Evolutionary conservation across 345 rosid genomes (phyloP).

Genomic region (Citrus mangshanensis): DNA sequence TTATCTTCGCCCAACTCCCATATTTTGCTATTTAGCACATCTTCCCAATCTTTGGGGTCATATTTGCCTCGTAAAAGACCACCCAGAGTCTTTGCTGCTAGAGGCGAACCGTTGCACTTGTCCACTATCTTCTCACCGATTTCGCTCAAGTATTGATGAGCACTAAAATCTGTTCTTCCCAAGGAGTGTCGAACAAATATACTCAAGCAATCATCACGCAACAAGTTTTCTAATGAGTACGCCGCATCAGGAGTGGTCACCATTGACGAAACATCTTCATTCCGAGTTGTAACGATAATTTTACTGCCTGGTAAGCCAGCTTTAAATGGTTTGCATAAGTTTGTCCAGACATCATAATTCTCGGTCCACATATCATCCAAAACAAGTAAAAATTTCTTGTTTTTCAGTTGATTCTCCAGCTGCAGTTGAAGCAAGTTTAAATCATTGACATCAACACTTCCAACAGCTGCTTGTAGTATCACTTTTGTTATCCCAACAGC

Average conservation of each 20-base stretch:
- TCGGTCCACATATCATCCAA: constrained; percentile 26
- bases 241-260: neutral
- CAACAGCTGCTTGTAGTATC: too few species aligned
- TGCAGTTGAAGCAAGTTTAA: constrained; percentile 2
- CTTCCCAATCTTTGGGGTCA: neutral
- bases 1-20: too few species aligned
- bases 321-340: neutral
- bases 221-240: neutral
- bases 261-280: neutral
- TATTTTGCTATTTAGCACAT: neutral
- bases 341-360: neutral
- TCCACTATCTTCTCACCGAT: too few species aligned
- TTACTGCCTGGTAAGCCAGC: neutral
- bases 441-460: neutral
- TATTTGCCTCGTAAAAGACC: neutral
- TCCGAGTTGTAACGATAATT: constrained; percentile 3
- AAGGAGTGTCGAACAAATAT: too few species aligned
- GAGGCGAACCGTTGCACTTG: neutral
- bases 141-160: too few species aligned
- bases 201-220: neutral
- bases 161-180: too few species aligned
- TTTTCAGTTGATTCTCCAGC: neutral
- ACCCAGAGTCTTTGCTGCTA: neutral
- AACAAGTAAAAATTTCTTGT: constrained; percentile 18
- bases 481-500: neutral